phyloP scores from a whole-genome alignment of 345 rosid genomes.

The Theobroma cacao region DNA sequence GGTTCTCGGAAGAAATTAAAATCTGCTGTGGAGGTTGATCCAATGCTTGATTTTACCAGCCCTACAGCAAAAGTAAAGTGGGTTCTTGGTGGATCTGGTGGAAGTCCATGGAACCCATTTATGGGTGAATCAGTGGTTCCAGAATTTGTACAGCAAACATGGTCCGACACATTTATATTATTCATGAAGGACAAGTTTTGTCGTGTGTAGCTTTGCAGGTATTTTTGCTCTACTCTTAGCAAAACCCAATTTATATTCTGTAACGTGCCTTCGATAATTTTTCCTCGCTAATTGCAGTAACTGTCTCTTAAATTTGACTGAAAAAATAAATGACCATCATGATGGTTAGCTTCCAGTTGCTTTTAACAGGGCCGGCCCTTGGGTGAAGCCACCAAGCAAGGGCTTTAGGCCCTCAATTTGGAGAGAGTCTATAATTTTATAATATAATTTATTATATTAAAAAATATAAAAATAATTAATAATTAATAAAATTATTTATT shows the following conservation, averaged over 20 bases:
- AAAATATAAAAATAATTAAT: too few species aligned
- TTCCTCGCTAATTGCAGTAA: neutral
- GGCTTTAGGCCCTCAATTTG: too few species aligned
- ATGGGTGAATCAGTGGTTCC: slow-evolving; percentile 40
- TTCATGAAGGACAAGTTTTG: slow-evolving; percentile 23
- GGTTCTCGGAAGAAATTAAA: slow-evolving; percentile 3
- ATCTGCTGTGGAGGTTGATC: slow-evolving; percentile 11
- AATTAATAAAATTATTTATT: too few species aligned
- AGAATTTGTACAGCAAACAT: slow-evolving; percentile 37
- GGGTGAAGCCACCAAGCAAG: too few species aligned
- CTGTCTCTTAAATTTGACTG: neutral
- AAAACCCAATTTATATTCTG: neutral
- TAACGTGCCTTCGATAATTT: neutral
- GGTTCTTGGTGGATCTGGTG: slow-evolving; percentile 50
- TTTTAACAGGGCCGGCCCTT: too few species aligned
- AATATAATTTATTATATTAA: too few species aligned
- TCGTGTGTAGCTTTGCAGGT: neutral
- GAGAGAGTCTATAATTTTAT: too few species aligned
- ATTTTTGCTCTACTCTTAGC: neutral
- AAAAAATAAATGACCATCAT: too few species aligned
- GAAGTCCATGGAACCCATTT: slow-evolving; percentile 36
- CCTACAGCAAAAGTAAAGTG: slow-evolving; percentile 51
- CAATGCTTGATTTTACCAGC: slow-evolving; percentile 13
- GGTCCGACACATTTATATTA: slow-evolving; percentile 45
- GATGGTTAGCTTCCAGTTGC: too few species aligned